A percentile compares a stretch with the other conserved stretches of the same genome.
Evolutionary conservation across 768 basidiomycete genomes (phyloP).

Genomic region (Lentinula sp.): DNA sequence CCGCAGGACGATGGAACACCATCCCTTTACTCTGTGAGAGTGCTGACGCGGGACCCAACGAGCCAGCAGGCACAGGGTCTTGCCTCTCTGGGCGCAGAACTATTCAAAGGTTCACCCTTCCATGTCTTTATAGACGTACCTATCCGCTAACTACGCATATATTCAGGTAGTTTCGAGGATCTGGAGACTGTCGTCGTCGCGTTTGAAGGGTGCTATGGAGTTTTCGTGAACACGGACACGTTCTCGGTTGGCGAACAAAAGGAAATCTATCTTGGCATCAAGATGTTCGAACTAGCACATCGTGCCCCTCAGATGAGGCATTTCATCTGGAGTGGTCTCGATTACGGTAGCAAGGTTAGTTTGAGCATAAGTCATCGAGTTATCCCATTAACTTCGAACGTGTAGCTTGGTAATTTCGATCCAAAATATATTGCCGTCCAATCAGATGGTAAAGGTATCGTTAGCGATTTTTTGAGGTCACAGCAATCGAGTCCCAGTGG

Average conservation of each 20-base stretch:
- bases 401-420: constrained; percentile 1
- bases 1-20: constrained; percentile 27
- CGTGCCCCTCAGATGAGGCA: constrained; percentile 1
- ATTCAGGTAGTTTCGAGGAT: constrained; percentile 28
- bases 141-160: background rate
- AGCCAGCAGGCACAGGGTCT: constrained; percentile 28
- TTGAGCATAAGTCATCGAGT: background rate
- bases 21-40: constrained; percentile 35
- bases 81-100: constrained; percentile 25
- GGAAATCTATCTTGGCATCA: constrained; percentile 2
- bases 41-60: constrained; percentile 30
- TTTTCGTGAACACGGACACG: constrained; percentile 12
- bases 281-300: constrained; percentile 6
- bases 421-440: constrained; percentile 28
- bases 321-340: constrained; percentile 6
- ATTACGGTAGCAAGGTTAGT: constrained; percentile 6
- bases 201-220: constrained; percentile 25
- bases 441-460: constrained; percentile 34
- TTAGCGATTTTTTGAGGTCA: constrained; percentile 29
- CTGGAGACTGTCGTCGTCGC: constrained; percentile 21
- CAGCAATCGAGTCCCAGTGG: constrained; percentile 27
- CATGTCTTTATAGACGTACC: background rate
- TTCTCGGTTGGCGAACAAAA: constrained; percentile 5
- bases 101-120: background rate
- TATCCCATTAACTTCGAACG: background rate